These are phyloP conservation scores for Phialophora tarda DNA, from an alignment of 2,329 filamentous ascomycete species.

Conservation along the genomic window DNA sequence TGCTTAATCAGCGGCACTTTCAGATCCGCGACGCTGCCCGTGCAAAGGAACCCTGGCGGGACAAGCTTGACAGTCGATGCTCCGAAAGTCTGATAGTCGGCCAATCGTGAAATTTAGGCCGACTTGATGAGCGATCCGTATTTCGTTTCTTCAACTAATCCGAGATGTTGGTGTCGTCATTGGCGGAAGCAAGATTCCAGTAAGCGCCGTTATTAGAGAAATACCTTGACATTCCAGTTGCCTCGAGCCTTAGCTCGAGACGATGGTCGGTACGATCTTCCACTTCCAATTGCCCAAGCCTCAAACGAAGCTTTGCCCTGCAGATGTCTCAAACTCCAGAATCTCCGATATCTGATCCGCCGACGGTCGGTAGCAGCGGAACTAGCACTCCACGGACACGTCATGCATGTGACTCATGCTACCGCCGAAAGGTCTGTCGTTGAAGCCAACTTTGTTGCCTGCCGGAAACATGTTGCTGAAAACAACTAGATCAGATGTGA, in stretches of 20 bases:
- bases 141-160: background rate
- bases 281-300: background rate
- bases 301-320: background rate
- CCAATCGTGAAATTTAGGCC: background rate
- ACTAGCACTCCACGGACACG: slow-evolving; percentile 1
- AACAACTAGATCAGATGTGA: slow-evolving; percentile 57
- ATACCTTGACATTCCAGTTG: background rate
- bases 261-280: background rate
- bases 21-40: background rate
- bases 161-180: background rate
- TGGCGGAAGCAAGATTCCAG: background rate
- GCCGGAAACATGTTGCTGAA: slow-evolving; percentile 13
- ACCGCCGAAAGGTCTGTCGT: slow-evolving; percentile 54
- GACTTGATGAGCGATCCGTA: background rate
- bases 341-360: slow-evolving; percentile 2
- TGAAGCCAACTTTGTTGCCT: background rate
- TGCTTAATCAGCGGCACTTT: slow-evolving; percentile 18
- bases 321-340: slow-evolving; percentile 21
- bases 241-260: background rate
- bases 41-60: background rate
- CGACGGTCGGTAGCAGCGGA: background rate
- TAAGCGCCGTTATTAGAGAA: background rate
- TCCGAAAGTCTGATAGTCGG: background rate
- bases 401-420: slow-evolving; percentile 57
- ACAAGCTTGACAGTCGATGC: background rate